Conservation (phyloP, 306 rosid genomes). For the Erythrophleum fordii region DNA sequence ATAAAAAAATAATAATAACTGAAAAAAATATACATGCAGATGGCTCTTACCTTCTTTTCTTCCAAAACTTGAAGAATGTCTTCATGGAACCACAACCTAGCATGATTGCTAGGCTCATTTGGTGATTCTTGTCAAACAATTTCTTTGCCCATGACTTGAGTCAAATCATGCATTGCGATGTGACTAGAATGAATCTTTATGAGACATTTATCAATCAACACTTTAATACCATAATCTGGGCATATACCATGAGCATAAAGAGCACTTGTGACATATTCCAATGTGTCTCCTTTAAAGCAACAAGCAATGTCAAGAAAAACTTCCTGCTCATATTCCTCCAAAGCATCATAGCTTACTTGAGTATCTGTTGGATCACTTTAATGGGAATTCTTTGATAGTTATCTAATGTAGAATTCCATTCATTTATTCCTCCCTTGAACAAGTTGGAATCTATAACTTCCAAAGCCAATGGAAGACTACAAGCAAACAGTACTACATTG, state of each 20-base stretch:
- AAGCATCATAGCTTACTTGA: neutral
- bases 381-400: neutral
- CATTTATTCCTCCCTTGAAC: neutral
- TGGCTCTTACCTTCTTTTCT: neutral
- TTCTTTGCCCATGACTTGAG: slow-evolving; percentile 36
- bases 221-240: neutral
- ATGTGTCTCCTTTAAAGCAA: neutral
- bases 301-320: neutral
- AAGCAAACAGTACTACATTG: neutral
- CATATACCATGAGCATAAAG: neutral
- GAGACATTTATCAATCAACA: neutral
- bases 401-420: neutral
- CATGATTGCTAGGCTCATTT: neutral
- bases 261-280: neutral
- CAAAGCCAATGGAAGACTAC: neutral
- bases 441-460: neutral
- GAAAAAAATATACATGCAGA: neutral
- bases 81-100: slow-evolving; percentile 37
- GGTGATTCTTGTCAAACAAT: slow-evolving; percentile 22
- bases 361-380: neutral
- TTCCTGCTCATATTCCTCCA: neutral
- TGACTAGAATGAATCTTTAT: neutral
- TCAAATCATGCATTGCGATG: slow-evolving; percentile 31
- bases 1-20: no score
- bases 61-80: slow-evolving; percentile 10